Evolutionary conservation across 495 filamentous ascomycete genomes (phyloP), one percentile per base, ranked within the genome.

Genomic region (Trichoderma gamsii): DNA sequence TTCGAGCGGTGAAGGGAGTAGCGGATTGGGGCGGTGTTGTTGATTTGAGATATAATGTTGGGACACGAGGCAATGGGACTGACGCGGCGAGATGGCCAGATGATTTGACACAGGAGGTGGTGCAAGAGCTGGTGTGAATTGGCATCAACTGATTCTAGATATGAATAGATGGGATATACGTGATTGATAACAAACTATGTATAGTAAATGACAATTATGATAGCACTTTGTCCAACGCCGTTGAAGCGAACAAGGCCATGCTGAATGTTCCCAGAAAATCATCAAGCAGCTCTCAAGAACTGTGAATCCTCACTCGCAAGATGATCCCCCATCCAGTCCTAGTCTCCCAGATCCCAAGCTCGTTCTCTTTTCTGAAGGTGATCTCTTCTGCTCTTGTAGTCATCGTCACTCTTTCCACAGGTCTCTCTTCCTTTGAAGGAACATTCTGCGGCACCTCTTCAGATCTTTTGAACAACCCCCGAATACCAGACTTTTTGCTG

Each of bases 291-390:
- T n/a, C n/a, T 38, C 35, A 38, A 38, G 35, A 38, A 38, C 5
- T 38, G 8, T 38, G 8, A 25, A 56, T 56, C 6, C 70, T 71
- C 2, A 85, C 73, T 23, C 72, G 69, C 12, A 82, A 51, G 35
- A 86, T 78, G 72, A 86, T 74, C 15, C 77, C 82, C 72, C 77
- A 85, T 0, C 84, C 85, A 0, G 71, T 77, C 68, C 73, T 66
- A n/a, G 79, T 84, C 69, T 85, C 83, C 72, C 78, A 81, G 12
- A 87, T 69, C 0, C 85, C 85, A 68, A 86, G 75, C 4, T 79
- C 78, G 68, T 84, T 87, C 75, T 84, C 80, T 56, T 71, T 74
- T 25, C 83, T 71, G 69, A 87, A 84, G 2, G 79, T 79, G 12
- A 85, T 77, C 68, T 86, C 85, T 27, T 85, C 76, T 13, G 80